These are phyloP conservation scores for Mortierella hygrophila DNA, from an alignment of 192 early-diverging fungal genomes.

Conservation along the genomic window DNA sequence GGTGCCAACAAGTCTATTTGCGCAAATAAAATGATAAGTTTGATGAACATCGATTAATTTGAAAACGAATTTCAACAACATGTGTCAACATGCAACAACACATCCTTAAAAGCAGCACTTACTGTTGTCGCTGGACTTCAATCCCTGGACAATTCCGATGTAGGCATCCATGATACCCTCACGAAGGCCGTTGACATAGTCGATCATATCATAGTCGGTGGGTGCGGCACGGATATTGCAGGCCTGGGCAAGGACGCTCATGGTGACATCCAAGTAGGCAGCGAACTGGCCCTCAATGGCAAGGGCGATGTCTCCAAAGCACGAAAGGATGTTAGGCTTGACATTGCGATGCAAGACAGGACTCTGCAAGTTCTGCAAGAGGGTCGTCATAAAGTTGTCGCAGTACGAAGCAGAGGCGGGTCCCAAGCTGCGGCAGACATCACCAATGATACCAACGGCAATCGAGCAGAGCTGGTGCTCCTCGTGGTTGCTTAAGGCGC, in stretches of 20 bases:
- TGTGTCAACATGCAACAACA: neutral
- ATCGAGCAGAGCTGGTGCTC: slow-evolving; percentile 95
- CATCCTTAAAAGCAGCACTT: slow-evolving; percentile 1
- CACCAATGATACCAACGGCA: slow-evolving; percentile 96
- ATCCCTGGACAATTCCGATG: slow-evolving; percentile 95
- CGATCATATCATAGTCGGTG: slow-evolving; percentile 82
- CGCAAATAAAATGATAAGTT: slow-evolving; percentile 10
- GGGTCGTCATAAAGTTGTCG: slow-evolving; percentile 85
- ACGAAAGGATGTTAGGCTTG: slow-evolving; percentile 94
- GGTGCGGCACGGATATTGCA: slow-evolving; percentile 72
- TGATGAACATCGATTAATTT: neutral
- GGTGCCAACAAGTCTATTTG: slow-evolving; percentile 72
- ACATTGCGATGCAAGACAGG: slow-evolving; percentile 86
- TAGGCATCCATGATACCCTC: slow-evolving; percentile 95
- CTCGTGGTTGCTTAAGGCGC: slow-evolving; percentile 88
- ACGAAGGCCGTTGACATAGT: slow-evolving; percentile 88
- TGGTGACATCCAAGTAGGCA: slow-evolving; percentile 82
- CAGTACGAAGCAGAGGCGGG: slow-evolving; percentile 84
- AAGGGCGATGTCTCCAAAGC: slow-evolving; percentile 98
- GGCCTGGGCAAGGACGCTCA: slow-evolving; percentile 91
- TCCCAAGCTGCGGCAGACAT: slow-evolving; percentile 92
- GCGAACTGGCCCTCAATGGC: slow-evolving; percentile 92
- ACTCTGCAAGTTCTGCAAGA: slow-evolving; percentile 84
- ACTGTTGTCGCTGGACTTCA: slow-evolving; percentile 84
- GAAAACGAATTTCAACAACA: neutral